Evolutionary conservation across 2,329 filamentous ascomycete species (phyloP).

Genomic region (Fusarium abutilonis): DNA sequence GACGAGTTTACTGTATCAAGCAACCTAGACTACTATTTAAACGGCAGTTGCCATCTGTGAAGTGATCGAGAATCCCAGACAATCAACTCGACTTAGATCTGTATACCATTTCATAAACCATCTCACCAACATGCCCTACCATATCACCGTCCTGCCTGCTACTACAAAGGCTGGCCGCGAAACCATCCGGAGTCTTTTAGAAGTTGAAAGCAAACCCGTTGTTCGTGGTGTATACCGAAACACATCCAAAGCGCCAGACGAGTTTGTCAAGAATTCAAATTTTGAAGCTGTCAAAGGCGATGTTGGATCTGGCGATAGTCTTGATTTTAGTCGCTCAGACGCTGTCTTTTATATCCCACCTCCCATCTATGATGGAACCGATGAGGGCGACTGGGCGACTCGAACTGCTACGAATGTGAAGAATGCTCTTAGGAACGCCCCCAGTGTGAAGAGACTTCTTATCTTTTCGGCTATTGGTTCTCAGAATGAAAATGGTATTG

Average conservation of each 20-base stretch:
- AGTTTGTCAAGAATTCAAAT: constrained; percentile 43
- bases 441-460: constrained; percentile 35
- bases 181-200: constrained; percentile 45
- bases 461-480: constrained; percentile 47
- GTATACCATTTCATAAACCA: neutral
- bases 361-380: constrained; percentile 42
- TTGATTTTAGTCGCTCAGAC: constrained; percentile 47
- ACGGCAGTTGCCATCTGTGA: no score
- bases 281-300: constrained; percentile 48
- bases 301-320: constrained; percentile 37
- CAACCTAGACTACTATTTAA: constrained; percentile 4
- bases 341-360: constrained; percentile 51
- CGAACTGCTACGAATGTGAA: constrained; percentile 31
- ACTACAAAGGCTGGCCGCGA: constrained; percentile 48
- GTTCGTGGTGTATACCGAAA: constrained; percentile 49
- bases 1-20: no score
- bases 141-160: constrained; percentile 49
- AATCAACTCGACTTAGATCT: neutral
- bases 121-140: constrained; percentile 40
- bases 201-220: constrained; percentile 26
- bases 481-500: constrained; percentile 46
- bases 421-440: constrained; percentile 32
- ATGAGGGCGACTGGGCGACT: constrained; percentile 41
- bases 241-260: constrained; percentile 43
- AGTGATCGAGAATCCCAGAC: neutral